Evolutionary conservation across 805 yeast genomes (phyloP).

Genomic region (Tetrapisispora taiwanensis): DNA sequence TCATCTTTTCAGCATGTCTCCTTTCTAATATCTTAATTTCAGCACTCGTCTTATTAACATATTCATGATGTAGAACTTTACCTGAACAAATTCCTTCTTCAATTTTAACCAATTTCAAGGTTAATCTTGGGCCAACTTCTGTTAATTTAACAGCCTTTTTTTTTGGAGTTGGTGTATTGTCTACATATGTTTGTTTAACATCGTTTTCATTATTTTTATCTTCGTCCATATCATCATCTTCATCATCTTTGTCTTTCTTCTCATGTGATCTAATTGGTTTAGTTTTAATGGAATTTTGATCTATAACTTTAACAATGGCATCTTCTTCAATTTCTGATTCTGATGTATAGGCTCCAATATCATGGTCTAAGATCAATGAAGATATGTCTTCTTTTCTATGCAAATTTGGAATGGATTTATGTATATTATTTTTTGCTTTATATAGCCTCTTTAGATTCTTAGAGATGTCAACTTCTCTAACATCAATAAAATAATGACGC

Average conservation of each 20-base stretch:
- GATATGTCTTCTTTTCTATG: conserved; percentile 62
- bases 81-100: conserved; percentile 90
- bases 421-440: conserved; percentile 47
- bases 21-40: conserved; percentile 57
- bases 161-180: conserved; percentile 22
- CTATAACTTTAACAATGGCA: conserved; percentile 29
- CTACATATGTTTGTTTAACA: not conserved
- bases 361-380: conserved; percentile 73
- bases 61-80: conserved; percentile 75
- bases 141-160: conserved; percentile 86
- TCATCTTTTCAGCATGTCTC: conserved; percentile 51
- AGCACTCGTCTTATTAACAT: conserved; percentile 48
- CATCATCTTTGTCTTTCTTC: not conserved
- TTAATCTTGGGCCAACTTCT: conserved; percentile 87
- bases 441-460: conserved; percentile 62
- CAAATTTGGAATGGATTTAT: conserved; percentile 62
- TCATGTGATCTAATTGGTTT: conserved; percentile 9
- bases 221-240: not conserved
- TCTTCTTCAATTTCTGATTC: conserved; percentile 79
- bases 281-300: conserved; percentile 21
- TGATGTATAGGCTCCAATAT: conserved; percentile 66
- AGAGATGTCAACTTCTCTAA: conserved; percentile 72
- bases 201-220: not conserved
- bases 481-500: conserved; percentile 82
- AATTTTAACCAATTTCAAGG: conserved; percentile 65